A percentile compares a stretch with the other conserved stretches of the same genome.
Conservation (phyloP, 805 yeast genomes). For the Pichia rugopelliculosa region DNA sequence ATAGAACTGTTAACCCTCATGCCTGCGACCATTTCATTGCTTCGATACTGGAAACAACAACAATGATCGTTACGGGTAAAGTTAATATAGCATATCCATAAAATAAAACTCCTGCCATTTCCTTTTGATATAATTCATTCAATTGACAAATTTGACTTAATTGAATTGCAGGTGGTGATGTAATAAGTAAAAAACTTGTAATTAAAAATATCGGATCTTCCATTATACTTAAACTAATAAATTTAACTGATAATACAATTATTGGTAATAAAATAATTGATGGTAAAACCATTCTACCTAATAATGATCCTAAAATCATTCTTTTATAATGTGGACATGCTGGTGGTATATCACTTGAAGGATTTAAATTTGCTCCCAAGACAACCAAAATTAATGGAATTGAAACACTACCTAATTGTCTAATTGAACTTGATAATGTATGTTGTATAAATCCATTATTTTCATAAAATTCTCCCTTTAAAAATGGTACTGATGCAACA, state of each 20-base stretch:
- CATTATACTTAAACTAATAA: conserved; percentile 55
- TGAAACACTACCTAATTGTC: conserved; percentile 64
- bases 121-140: conserved; percentile 67
- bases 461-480: conserved; percentile 52
- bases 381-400: conserved; percentile 72
- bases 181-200: conserved; percentile 66
- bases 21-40: conserved; percentile 33
- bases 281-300: conserved; percentile 75
- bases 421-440: conserved; percentile 56
- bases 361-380: conserved; percentile 70
- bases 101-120: conserved; percentile 75
- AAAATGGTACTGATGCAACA: conserved; percentile 57
- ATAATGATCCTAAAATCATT: conserved; percentile 58
- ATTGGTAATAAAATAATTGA: conserved; percentile 60
- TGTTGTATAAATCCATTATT: conserved; percentile 55
- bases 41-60: conserved; percentile 61
- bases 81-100: conserved; percentile 78
- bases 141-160: conserved; percentile 74
- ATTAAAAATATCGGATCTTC: conserved; percentile 78
- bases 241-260: conserved; percentile 57
- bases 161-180: conserved; percentile 81
- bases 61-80: conserved; percentile 65
- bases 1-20: neutral
- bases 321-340: conserved; percentile 54
- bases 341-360: conserved; percentile 60